Evolutionary conservation across 257 asterid genomes (phyloP).

Genomic region (Sherardia arvensis): DNA sequence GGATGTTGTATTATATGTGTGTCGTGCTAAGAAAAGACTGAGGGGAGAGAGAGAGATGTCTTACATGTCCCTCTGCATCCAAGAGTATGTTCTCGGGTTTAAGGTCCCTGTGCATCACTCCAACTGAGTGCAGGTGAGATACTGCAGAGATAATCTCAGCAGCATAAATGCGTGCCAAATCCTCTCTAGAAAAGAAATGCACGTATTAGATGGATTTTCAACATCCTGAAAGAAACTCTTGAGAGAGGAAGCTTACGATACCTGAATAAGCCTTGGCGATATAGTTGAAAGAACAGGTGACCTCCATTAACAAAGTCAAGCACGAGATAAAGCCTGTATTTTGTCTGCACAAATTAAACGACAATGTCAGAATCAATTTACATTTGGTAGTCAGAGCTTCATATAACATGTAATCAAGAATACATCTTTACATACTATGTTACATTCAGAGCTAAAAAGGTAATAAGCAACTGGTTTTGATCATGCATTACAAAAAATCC

Average conservation of each 20-base stretch:
- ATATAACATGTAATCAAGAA: neutral
- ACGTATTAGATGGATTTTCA: conserved; percentile 1
- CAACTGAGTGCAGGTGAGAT: conserved; percentile 58
- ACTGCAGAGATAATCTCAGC: conserved; percentile 83
- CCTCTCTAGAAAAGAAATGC: conserved; percentile 47
- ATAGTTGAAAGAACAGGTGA: conserved; percentile 81
- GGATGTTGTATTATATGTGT: neutral
- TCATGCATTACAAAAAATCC: neutral
- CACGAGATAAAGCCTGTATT: conserved; percentile 68
- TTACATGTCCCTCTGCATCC: conserved; percentile 76
- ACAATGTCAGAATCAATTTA: conserved; percentile 4
- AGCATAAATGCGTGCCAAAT: conserved; percentile 57
- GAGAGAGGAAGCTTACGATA: conserved; percentile 2
- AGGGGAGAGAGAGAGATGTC: conserved; percentile 11
- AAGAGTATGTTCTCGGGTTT: conserved; percentile 80
- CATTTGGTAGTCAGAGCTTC: too few species aligned
- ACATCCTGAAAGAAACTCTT: neutral
- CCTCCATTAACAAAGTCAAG: conserved; percentile 85
- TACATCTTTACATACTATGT: neutral
- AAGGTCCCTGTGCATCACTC: conserved; percentile 81
- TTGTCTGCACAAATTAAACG: conserved; percentile 34
- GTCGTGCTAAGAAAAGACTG: neutral
- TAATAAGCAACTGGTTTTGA: neutral
- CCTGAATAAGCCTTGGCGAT: conserved; percentile 80
- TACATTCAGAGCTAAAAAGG: neutral